Evolutionary conservation across 2,329 filamentous ascomycete species (phyloP), one percentile per base, ranked within the genome.

Genomic region (Didymella lethalis): DNA sequence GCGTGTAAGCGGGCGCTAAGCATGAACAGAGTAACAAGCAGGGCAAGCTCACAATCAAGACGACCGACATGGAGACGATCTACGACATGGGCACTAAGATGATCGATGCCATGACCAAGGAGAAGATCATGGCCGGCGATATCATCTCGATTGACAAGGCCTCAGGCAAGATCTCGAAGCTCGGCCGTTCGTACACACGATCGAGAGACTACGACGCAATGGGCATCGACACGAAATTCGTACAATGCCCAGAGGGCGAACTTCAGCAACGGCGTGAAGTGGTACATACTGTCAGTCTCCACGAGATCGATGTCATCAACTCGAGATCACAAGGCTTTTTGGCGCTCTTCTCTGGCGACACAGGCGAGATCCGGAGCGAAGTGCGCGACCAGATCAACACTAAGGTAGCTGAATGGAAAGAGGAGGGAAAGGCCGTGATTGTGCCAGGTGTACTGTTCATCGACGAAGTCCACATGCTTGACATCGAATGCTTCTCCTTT

Each of bases 61-160:
- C 95, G 11, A 98, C 94, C 58, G 95, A 99, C 78, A 99, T 99
- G 95, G 95, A 99, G 80, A 97, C 95, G 12, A 91, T 99, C 66
- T 99, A 98, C 81, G 95, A 99, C 74, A 97, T 99, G 93, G 95
- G 95, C 65, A 94, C 91, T 67, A 98, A 98, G 82, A 98, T 99
- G 95, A 99, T 99, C 67, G 95, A 99, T 76, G 93, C 93, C 65
- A 97, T 99, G 93, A 97, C 93, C 67, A 98, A 98, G 81, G 95
- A 99, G 83, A 94, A 96, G 72, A 92, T 99, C 65, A 97, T 98
- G 89, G 95, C 95, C 4, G 95, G 95, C 70, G 95, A 99, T 77
- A 95, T 99, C 67, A 96, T 99, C 72, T 96, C 92, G 57, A 98
- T 99, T 70, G 95, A 99, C 83, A 99, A 99, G 82, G 93, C 94